Evolutionary conservation across 1,139 yeast species (phyloP).

Genomic region (Taphrina wiesneri): DNA sequence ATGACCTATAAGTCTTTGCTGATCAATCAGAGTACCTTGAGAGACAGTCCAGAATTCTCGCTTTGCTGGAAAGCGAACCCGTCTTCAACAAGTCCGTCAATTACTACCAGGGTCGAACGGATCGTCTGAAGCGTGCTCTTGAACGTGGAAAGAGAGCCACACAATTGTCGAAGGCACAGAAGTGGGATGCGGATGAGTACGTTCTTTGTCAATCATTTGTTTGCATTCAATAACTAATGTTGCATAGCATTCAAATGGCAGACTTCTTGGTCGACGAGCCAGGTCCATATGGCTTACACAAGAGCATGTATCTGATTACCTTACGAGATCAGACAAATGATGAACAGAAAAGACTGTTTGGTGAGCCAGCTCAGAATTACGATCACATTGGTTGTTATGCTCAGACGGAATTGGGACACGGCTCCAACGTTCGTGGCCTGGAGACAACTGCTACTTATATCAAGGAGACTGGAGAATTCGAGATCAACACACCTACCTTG

Average conservation of each 20-base stretch:
- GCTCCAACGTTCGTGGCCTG: constrained; percentile 87
- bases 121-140: constrained; percentile 31
- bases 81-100: constrained; percentile 31
- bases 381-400: constrained; percentile 70
- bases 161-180: constrained; percentile 27
- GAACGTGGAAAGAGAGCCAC: constrained; percentile 32
- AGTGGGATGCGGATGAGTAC: constrained; percentile 28
- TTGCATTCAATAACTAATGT: neutral
- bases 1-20: neutral
- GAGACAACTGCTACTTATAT: constrained; percentile 88
- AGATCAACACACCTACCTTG: constrained; percentile 80
- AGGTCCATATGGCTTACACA: constrained; percentile 34
- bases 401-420: constrained; percentile 94
- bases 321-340: constrained; percentile 31
- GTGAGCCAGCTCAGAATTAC: constrained; percentile 21
- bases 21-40: constrained; percentile 7
- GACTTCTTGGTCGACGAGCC: constrained; percentile 32
- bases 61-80: constrained; percentile 22
- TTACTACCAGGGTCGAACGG: constrained; percentile 29
- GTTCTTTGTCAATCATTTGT: neutral
- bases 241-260: constrained; percentile 21
- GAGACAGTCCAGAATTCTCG: constrained; percentile 21
- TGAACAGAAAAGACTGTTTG: constrained; percentile 26
- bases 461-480: constrained; percentile 62
- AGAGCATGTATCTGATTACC: constrained; percentile 33